A percentile compares a stretch with the other conserved stretches of the same genome.
Conservation (phyloP, 1,284 basidiomycete species). For the Chalciporus sp. region DNA sequence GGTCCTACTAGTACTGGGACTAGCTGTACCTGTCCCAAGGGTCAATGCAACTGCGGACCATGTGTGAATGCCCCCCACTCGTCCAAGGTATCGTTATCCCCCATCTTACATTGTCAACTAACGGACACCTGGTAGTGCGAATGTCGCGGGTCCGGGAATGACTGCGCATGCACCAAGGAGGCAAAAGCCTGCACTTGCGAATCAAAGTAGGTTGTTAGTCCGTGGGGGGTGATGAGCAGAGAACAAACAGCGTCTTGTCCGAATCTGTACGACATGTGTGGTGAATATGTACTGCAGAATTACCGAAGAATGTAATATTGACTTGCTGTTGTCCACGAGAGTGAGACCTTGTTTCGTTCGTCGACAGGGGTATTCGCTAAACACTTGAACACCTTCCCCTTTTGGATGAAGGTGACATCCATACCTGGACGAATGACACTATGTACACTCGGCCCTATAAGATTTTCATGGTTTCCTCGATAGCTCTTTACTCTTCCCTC, state of each 20-base stretch:
- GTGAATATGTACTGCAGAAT: background rate
- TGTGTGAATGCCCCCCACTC: slow-evolving; percentile 27
- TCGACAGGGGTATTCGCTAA: background rate
- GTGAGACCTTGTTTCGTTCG: background rate
- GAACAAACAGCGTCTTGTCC: slow-evolving; percentile 12
- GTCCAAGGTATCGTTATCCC: slow-evolving; percentile 9
- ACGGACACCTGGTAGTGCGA: slow-evolving; percentile 20
- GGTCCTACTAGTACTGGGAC: slow-evolving; percentile 23
- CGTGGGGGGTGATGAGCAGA: slow-evolving; percentile 2
- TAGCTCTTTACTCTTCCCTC: background rate
- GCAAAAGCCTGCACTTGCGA: slow-evolving; percentile 18
- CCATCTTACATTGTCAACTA: background rate
- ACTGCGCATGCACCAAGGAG: slow-evolving; percentile 19
- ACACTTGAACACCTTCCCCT: slow-evolving; percentile 17
- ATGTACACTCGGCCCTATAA: slow-evolving; percentile 7
- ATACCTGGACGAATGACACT: background rate
- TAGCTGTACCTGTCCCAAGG: slow-evolving; percentile 22
- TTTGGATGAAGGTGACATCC: slow-evolving; percentile 25
- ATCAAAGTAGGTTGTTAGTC: slow-evolving; percentile 12
- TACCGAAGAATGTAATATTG: background rate
- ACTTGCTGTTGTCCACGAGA: background rate
- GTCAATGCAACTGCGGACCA: slow-evolving; percentile 17
- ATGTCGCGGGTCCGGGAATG: slow-evolving; percentile 20
- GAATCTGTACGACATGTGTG: slow-evolving; percentile 7
- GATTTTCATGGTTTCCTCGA: background rate